These are phyloP conservation scores for Cytidiella melzeri DNA, from an alignment of 768 basidiomycete genomes.

Conservation along the genomic window DNA sequence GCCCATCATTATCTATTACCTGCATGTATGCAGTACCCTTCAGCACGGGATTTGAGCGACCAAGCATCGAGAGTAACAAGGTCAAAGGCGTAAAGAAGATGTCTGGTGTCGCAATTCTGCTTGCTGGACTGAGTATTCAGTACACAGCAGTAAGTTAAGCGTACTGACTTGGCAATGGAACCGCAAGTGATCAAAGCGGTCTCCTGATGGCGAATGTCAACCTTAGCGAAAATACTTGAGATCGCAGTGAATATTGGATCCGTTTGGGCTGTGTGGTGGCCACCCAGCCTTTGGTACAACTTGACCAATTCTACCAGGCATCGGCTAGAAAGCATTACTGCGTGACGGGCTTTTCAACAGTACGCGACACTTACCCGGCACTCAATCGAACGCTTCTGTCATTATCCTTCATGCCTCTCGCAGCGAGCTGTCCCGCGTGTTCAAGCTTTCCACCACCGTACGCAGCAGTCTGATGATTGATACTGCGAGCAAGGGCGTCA, in stretches of 20 bases:
- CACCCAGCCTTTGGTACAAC: conserved; percentile 31
- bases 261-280: conserved; percentile 28
- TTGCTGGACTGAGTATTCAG: background rate
- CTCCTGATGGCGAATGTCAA: conserved; percentile 49
- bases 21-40: conserved; percentile 66
- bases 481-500: conserved; percentile 11
- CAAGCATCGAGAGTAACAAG: conserved; percentile 61
- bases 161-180: conserved; percentile 39
- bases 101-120: conserved; percentile 43
- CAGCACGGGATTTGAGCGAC: conserved; percentile 59
- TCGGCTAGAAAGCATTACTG: conserved; percentile 29
- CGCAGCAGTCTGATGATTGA: conserved; percentile 17
- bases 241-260: conserved; percentile 41
- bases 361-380: conserved; percentile 51
- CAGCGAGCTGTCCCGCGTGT: conserved; percentile 32
- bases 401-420: conserved; percentile 43
- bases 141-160: background rate
- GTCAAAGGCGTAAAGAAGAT: conserved; percentile 54
- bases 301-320: conserved; percentile 43
- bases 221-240: conserved; percentile 40
- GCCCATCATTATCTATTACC: conserved; percentile 30
- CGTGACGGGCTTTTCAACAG: background rate
- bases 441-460: conserved; percentile 20
- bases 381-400: conserved; percentile 56
- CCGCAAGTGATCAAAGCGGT: conserved; percentile 59